Base-by-base conservation (phyloP, 169 alveolate genomes). In the Plasmodium gonderi region DNA sequence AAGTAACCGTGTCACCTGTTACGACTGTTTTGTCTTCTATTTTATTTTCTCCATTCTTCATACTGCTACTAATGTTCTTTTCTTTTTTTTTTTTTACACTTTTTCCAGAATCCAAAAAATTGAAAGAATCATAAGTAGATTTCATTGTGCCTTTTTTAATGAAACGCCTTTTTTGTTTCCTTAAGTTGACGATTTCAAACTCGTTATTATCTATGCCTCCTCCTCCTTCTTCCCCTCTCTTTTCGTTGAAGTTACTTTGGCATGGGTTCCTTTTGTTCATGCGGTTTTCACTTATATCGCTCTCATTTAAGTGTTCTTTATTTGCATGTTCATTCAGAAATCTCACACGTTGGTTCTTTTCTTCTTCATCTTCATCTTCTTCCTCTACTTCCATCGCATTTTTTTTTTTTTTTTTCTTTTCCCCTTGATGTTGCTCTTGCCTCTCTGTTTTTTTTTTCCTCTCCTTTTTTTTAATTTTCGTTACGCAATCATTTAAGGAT, bases 61-160 rank as follows among this genome's bases (percentile, higher is more conserved):
- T 33, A 60, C 14, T 51, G 6, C 17, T 54, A 29, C 47, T 45
- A 75, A 17, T 44, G 36, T 74, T 74, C 26, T 51, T 38, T 85
- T 85, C 40, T 69, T 68, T 45, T 83, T 79, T 60, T 31, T 64
- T 74, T 51, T 85, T 85, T 65, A 54, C 38, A 75, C 45, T 11
- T 33, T 29, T 54, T 38, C 67, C 20, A 0, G 87, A 20, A 11
- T 85, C 87, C 60, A 68, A 51, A 74, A 85, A 74, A 67, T 85
- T 85, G 47, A 81, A 81, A 4, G 91, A 68, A 26, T 81, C 91
- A 74, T 81, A 81, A 9, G 81, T 68, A 6, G 79, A 38, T 5
- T 42, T 33, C 42, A 80, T 20, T 80, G 36, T 23, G 31, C 80
- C 33, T 36, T 36, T 85, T 72, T 54, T 75, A 4, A 26, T 9